phyloP scores from a whole-genome alignment of 352 stramenopile genomes.

The Pythium sukuiense region DNA sequence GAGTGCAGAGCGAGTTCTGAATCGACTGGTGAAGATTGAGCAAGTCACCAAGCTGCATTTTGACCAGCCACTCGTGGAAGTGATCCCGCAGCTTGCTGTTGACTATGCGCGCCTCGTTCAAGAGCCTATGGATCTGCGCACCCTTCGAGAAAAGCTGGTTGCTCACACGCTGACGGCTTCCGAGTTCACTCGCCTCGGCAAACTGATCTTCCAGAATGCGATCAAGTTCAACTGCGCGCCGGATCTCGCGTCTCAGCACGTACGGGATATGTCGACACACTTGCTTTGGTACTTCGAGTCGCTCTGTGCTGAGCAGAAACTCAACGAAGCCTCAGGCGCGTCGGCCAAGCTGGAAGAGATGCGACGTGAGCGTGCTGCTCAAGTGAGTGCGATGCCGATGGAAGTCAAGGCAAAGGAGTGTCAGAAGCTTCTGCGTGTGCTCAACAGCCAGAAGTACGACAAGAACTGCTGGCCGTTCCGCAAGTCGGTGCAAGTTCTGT shows the following conservation, averaged over 20 bases:
- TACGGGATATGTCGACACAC: constrained; percentile 81
- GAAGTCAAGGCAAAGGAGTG: constrained; percentile 85
- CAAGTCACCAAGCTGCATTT: constrained; percentile 82
- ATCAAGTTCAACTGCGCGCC: constrained; percentile 78
- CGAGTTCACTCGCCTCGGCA: constrained; percentile 75
- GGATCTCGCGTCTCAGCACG: constrained; percentile 65
- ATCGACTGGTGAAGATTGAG: constrained; percentile 74
- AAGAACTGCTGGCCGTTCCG: constrained; percentile 88
- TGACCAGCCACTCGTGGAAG: constrained; percentile 66
- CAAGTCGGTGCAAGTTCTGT: constrained; percentile 73
- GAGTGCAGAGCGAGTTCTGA: constrained; percentile 66
- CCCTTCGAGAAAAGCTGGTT: constrained; percentile 64
- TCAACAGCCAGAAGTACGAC: constrained; percentile 87
- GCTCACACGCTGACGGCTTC: constrained; percentile 41
- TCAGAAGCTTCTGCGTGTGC: constrained; percentile 68
- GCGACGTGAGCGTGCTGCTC: constrained; percentile 48
- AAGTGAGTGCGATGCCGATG: constrained; percentile 55
- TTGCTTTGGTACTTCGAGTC: constrained; percentile 87
- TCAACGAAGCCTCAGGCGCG: constrained; percentile 25
- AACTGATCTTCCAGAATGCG: constrained; percentile 82
- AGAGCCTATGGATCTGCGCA: constrained; percentile 83
- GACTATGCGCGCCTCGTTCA: constrained; percentile 68
- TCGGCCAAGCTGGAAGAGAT: constrained; percentile 42
- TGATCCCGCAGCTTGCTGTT: constrained; percentile 67
- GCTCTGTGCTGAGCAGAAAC: constrained; percentile 63